Evolutionary conservation across 768 basidiomycete species (phyloP).

Genomic region (Calocybe indica): DNA sequence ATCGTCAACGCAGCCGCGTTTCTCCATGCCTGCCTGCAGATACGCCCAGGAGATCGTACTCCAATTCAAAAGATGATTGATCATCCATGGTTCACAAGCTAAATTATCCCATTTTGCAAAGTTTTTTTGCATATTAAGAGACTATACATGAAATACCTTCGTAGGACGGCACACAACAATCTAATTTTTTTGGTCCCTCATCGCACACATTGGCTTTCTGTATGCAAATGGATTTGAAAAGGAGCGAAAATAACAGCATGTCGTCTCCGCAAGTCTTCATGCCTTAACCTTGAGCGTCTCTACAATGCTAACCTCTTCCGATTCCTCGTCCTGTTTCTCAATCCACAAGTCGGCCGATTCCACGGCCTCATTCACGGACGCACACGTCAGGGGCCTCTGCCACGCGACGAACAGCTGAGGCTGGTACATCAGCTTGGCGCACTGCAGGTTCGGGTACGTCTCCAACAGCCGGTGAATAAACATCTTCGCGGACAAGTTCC

Average conservation of each 20-base stretch:
- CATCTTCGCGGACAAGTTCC: conserved; percentile 7
- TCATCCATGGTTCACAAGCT: conserved; percentile 15
- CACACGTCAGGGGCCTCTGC: conserved; percentile 2
- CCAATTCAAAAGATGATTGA: conserved; percentile 12
- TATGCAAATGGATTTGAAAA: background rate
- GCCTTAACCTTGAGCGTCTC: conserved; percentile 6
- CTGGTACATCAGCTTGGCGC: conserved; percentile 11
- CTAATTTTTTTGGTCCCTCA: too few species aligned
- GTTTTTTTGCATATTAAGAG: too few species aligned
- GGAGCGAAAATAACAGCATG: background rate
- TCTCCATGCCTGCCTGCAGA: conserved; percentile 10
- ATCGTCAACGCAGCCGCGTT: conserved; percentile 11
- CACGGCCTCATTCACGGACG: background rate
- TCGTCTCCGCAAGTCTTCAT: background rate
- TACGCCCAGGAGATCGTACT: conserved; percentile 13
- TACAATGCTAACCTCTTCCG: conserved; percentile 4
- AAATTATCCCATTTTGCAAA: too few species aligned
- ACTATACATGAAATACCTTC: too few species aligned
- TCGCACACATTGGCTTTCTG: background rate
- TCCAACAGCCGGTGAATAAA: conserved; percentile 7
- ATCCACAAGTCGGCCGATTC: conserved; percentile 8
- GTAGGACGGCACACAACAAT: too few species aligned
- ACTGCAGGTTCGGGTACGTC: conserved; percentile 10
- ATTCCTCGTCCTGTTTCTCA: conserved; percentile 7
- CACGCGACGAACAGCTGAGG: conserved; percentile 11